A percentile compares a stretch with the other conserved stretches of the same genome.
Conservation (phyloP, 148 eudicot species). For the Camellia sinensis region DNA sequence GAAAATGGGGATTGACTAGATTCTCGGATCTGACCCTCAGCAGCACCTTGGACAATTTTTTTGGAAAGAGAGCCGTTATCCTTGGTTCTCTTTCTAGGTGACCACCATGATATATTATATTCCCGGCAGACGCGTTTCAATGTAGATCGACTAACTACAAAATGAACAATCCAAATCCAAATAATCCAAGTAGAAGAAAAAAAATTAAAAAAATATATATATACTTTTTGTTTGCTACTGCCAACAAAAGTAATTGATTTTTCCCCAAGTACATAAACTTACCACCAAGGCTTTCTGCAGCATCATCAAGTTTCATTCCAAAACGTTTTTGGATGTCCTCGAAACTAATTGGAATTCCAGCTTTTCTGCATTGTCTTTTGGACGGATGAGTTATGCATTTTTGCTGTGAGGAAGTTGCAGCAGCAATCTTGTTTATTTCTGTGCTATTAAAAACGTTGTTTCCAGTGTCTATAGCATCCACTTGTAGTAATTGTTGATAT, state of each 20-base stretch:
- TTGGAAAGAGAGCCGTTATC: not conserved
- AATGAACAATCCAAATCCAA: not conserved
- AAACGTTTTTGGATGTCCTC: not conserved
- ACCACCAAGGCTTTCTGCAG: constrained; percentile 10
- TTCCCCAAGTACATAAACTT: not conserved
- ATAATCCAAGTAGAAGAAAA: not conserved
- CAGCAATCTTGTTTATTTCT: not conserved
- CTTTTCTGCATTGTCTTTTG: not conserved
- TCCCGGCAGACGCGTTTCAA: not conserved
- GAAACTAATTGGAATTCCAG: not conserved
- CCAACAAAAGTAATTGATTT: not conserved
- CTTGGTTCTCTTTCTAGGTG: not conserved
- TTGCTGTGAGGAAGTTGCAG: not conserved
- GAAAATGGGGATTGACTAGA: not conserved
- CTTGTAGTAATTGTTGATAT: not conserved
- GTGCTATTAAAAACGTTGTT: not conserved
- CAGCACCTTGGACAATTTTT: not conserved
- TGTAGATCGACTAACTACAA: constrained; percentile 10
- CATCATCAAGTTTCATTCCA: not conserved
- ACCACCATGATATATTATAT: not conserved
- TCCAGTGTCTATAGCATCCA: not conserved
- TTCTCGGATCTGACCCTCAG: not conserved
- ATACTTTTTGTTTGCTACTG: not conserved
- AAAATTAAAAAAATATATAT: not conserved
- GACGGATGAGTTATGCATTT: not conserved